phyloP scores from a whole-genome alignment of 176 grass and related monocot species.

The Zea luxurians region DNA sequence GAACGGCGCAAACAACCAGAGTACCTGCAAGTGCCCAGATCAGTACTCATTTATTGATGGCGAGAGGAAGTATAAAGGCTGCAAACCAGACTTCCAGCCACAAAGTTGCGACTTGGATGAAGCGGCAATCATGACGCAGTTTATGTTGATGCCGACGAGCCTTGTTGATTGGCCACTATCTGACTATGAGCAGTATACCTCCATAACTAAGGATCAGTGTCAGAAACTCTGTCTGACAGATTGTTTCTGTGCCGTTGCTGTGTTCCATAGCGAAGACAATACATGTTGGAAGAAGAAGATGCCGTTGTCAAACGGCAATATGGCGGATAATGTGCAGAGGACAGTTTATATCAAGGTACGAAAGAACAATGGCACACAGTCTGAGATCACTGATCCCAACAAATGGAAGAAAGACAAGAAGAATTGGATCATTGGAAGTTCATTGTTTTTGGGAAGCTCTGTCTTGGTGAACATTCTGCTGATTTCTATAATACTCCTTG shows the following conservation, averaged over 20 bases:
- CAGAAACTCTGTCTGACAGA: slow-evolving; percentile 36
- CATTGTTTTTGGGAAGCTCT: slow-evolving; percentile 40
- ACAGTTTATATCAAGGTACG: slow-evolving; percentile 42
- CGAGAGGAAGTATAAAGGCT: slow-evolving; percentile 46
- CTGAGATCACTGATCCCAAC: not conserved
- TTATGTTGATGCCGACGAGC: not conserved
- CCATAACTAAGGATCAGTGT: slow-evolving; percentile 23
- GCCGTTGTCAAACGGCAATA: slow-evolving; percentile 52
- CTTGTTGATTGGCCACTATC: slow-evolving; percentile 31
- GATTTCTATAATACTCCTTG: not conserved
- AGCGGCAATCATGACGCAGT: not conserved
- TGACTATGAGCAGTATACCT: slow-evolving; percentile 47
- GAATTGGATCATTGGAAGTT: slow-evolving; percentile 27
- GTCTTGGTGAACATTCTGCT: slow-evolving; percentile 34
- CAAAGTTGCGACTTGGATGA: slow-evolving; percentile 55
- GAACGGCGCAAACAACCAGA: not conserved
- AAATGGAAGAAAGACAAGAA: slow-evolving; percentile 27
- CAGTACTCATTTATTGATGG: slow-evolving; percentile 55
- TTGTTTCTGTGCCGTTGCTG: slow-evolving; percentile 45
- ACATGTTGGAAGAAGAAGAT: slow-evolving; percentile 57
- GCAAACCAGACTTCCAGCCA: slow-evolving; percentile 42
- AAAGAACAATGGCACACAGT: slow-evolving; percentile 21
- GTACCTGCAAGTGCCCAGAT: slow-evolving; percentile 35
- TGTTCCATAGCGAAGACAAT: not conserved
- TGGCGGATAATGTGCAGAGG: not conserved